Evolutionary conservation across 768 basidiomycete species (phyloP).

Genomic region (Dioszegia aurantiaca): DNA sequence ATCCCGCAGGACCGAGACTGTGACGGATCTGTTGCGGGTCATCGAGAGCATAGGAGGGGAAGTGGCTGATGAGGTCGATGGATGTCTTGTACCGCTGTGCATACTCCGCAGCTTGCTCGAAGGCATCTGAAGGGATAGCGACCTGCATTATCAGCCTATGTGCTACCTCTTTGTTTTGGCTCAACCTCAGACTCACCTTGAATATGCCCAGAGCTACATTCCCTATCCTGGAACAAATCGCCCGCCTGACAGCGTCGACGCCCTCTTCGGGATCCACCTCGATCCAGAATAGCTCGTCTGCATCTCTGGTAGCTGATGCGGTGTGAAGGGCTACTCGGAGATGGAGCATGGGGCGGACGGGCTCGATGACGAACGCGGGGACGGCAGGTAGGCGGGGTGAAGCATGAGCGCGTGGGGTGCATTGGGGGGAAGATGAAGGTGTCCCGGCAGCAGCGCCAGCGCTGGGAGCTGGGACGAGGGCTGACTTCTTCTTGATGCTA

Average conservation of each 20-base stretch:
- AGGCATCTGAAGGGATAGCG: slow-evolving; percentile 40
- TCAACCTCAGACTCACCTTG: slow-evolving; percentile 39
- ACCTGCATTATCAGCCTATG: slow-evolving; percentile 27
- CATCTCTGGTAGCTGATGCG: slow-evolving; percentile 6
- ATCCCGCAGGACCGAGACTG: slow-evolving; percentile 23
- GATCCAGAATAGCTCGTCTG: slow-evolving; percentile 35
- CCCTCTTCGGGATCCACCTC: slow-evolving; percentile 27
- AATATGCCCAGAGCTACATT: slow-evolving; percentile 31
- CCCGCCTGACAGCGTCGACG: slow-evolving; percentile 22
- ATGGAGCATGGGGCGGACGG: slow-evolving; percentile 13
- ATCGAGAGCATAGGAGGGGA: slow-evolving; percentile 43
- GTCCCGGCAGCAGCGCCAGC: background rate
- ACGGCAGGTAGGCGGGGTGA: background rate
- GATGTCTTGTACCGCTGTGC: slow-evolving; percentile 25
- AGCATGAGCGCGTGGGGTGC: background rate
- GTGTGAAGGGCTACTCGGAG: slow-evolving; percentile 33
- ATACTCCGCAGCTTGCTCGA: slow-evolving; percentile 39
- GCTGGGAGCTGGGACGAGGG: background rate
- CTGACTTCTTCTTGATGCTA: slow-evolving; percentile 23
- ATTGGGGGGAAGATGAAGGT: background rate
- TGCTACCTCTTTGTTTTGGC: too few species aligned
- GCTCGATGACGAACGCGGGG: background rate
- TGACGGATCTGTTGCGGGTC: slow-evolving; percentile 37
- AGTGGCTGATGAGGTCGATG: slow-evolving; percentile 39
- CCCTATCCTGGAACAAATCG: slow-evolving; percentile 27